Evolutionary conservation across 2,329 filamentous ascomycete genomes (phyloP), one percentile per base, ranked within the genome.

Genomic region (Fusarium avenaceum): DNA sequence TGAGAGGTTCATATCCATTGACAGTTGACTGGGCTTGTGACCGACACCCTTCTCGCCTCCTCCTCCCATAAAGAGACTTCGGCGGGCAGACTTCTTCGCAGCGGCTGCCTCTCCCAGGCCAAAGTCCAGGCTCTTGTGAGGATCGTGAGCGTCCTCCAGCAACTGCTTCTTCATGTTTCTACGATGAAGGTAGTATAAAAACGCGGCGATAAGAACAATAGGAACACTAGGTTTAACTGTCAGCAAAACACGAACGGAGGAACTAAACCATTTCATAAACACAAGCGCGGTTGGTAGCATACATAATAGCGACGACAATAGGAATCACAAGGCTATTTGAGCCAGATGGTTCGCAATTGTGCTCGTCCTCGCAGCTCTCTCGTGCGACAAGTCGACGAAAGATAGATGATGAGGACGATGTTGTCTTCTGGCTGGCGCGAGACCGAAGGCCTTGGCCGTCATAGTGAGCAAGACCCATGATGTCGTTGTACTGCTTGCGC

Each of bases 81-180:
- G 77, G 28, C 78, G 77, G 63, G 74, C 76, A 45, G 76, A 68
- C 47, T 74, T 75, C 71, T 79, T 79, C 33, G 19, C 52, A 9
- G 45, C 45, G 17, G 80, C 43, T 6, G 38, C 69, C 83, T 69
- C 76, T 53, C 82, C 93, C 75, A 97, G 80, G 35, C 96, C 96
- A 76, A 97, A 99, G 78, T 99, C 96, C 76, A 98, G 86, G 1
- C 93, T 96, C 76, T 91, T 94, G 79, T 96, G 93, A 71, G 93
- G 92, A 78, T 97, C 94, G 66, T 91, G 89, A 19, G 86, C 85
- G 80, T 99, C 96, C 80, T 99, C 96, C 60, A 85, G 81, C 56
- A 84, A 84, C 67, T 93, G 84, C 74, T 89, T 93, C 76, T 86
- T 88, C 39, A 92, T 80, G 74, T 93, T 91, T 77, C 93, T 87